A percentile compares a stretch with the other conserved stretches of the same genome.
These are phyloP conservation scores for Orobanche coerulescens DNA, from an alignment of 257 asterid species.

Conservation along the genomic window DNA sequence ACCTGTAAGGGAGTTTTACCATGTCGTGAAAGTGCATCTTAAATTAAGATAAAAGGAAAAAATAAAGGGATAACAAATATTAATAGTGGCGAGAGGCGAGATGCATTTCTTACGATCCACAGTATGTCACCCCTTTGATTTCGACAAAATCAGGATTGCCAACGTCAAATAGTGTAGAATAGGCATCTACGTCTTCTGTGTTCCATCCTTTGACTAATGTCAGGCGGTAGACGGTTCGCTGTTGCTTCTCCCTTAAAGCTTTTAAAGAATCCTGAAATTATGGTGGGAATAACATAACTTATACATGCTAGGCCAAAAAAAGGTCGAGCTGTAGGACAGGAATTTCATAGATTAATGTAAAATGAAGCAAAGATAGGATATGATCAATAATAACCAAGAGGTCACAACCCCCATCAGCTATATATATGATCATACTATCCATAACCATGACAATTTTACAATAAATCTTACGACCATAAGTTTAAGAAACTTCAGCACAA, in stretches of 20 bases:
- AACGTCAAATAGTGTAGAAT: conserved; percentile 57
- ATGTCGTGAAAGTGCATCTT: not conserved
- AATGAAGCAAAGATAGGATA: conserved; percentile 1
- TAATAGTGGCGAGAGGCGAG: not conserved
- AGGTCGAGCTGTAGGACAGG: not conserved
- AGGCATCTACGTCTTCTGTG: conserved; percentile 89
- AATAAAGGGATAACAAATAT: not conserved
- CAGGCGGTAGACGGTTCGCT: conserved; percentile 90
- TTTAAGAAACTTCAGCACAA: conserved; percentile 2
- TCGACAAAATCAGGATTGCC: conserved; percentile 93
- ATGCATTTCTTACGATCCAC: conserved; percentile 78
- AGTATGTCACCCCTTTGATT: conserved; percentile 95
- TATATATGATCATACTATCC: not conserved
- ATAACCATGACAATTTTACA: not conserved
- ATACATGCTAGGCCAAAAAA: conserved; percentile 6
- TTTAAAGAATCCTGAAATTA: conserved; percentile 71
- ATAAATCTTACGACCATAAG: not conserved
- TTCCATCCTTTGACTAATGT: conserved; percentile 99
- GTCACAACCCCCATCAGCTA: not conserved
- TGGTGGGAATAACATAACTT: conserved; percentile 9
- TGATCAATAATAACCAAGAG: not conserved
- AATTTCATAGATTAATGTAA: not conserved
- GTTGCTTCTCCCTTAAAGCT: conserved; percentile 82
- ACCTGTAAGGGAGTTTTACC: conserved; percentile 35
- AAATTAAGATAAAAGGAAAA: not conserved